These are phyloP conservation scores for Jamesozyma piceae DNA, from an alignment of 805 yeast genomes.

Conservation along the genomic window DNA sequence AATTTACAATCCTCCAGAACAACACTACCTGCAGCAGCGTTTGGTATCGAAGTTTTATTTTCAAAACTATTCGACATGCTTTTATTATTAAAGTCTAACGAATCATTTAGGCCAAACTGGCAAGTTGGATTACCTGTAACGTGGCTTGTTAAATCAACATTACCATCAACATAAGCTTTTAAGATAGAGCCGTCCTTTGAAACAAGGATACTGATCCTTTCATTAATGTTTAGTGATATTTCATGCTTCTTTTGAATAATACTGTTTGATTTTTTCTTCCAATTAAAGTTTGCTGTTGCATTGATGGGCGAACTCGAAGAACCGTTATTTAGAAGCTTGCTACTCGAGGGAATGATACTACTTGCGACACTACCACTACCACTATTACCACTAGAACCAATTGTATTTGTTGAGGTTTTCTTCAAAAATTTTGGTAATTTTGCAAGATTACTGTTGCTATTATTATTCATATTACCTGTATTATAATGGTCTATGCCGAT, in stretches of 20 bases:
- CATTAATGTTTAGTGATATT: slow-evolving; percentile 65
- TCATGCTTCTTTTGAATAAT: slow-evolving; percentile 60
- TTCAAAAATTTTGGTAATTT: background rate
- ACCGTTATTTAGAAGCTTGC: background rate
- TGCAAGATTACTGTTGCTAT: background rate
- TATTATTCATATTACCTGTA: background rate
- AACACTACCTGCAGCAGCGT: slow-evolving; percentile 35
- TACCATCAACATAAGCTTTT: slow-evolving; percentile 68
- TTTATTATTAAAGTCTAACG: slow-evolving; percentile 18
- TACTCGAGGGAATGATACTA: background rate
- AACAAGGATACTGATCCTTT: slow-evolving; percentile 62
- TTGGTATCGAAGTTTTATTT: slow-evolving; percentile 13
- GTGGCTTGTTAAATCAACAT: slow-evolving; percentile 58
- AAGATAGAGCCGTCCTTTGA: slow-evolving; percentile 55
- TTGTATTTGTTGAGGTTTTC: background rate
- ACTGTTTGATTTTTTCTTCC: background rate
- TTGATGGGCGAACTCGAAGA: background rate
- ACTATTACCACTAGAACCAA: background rate
- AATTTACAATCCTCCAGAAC: slow-evolving; percentile 68
- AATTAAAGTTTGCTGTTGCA: background rate
- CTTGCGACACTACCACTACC: background rate
- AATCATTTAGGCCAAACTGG: slow-evolving; percentile 66
- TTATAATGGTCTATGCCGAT: background rate
- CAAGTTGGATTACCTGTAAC: slow-evolving; percentile 79
- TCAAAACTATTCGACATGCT: slow-evolving; percentile 13